Base-by-base conservation (phyloP, 371 early-diverging fungal species). In the Globomyces sp. region DNA sequence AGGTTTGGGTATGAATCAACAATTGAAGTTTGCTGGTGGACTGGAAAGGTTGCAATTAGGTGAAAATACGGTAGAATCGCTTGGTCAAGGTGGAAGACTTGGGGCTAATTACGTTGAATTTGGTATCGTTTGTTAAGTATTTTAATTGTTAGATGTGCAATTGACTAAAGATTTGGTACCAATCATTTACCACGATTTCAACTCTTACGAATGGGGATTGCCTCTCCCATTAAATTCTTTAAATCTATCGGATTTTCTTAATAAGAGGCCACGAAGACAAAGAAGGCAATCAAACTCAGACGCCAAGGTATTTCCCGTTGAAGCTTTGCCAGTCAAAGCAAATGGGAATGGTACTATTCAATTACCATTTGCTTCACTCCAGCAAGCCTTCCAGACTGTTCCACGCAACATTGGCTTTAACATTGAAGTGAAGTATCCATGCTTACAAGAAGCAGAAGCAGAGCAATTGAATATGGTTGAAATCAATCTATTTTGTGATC, bases 361-460 rank as follows among this genome's bases (percentile, higher is more conserved):
- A 13, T 52, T 39, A 36, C 52, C 44, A 11, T 65, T 47, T 37
- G 37, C 39, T 9, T 49, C 13, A 58, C 6, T 60, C 4, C 1
- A 69, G 34, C 24, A 37, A 11, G 42, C 36, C 66, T 64, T 51
- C 4, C 39, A 70, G 82, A 79, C 80, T 34, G 89, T 94, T 4
- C 95, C 96, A 0, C 72, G 77, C 9, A 65, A 80, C 3, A 85
- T 91, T 8, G 98, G 95, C 4, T 93, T 96, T 69, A 96, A 98
- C 68, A 90, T 99, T 63, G 99, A 99, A 76, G 86, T 98, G 69
- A 99, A 99, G 76, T 98, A 98, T 70, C 97, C 98, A 0, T 87
- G 90, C 85, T 76, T 87, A 13, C 89, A 92, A 65, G 96, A 97
- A 71, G 90, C 91, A 9, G 91, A 92, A 74, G 80, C 79, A 37